Base-by-base conservation (phyloP, 306 rosid genomes). In the Hylodesmum podocarpum region DNA sequence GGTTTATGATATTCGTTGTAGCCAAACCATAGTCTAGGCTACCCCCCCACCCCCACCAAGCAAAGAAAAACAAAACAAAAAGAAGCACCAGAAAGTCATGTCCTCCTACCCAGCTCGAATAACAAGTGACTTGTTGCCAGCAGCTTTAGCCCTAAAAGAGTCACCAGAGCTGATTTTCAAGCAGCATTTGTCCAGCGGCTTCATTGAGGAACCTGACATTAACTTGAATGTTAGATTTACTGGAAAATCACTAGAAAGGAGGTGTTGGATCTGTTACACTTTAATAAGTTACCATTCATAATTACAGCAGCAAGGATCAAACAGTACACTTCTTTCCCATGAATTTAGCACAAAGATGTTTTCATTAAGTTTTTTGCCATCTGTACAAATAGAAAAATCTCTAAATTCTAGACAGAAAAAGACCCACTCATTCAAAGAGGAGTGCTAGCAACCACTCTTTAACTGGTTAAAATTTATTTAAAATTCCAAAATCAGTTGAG, bases 41-140 rank as follows among this genome's bases (percentile, higher is more conserved):
- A 22, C 6, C 10, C 34, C 18, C 16, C 10, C 5, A 14, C 15
- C 25, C n/a, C 5, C n/a, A n/a, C n/a, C n/a, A n/a, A n/a, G n/a
- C n/a, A 15, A 24, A 5, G 21, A 49, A 18, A 4, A 46, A 46
- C 0, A 13, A 3, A 41, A 25, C 5, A 71, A 61, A 33, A 24
- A 4, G 44, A 70, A 51, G 47, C 50, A 57, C 1, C 25, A 19
- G 6, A 71, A 77, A 62, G 43, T 27, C n/a, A 55, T 0, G 65
- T 46, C 85, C 22, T 76, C 86, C 37, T 89, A 89, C 91, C 87
- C 40, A 67, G 94, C 90, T 78, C 76, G 90, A 67, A 86, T 87
- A 55, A 81, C 47, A 36, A 86, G 55, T 34, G 83, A 15, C 49
- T 27, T 82, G 68, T 78, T 77, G 19, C 51, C 72, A 12, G 86